Conservation (phyloP, 441 rosid genomes). For the Rhodomyrtus psidioides region DNA sequence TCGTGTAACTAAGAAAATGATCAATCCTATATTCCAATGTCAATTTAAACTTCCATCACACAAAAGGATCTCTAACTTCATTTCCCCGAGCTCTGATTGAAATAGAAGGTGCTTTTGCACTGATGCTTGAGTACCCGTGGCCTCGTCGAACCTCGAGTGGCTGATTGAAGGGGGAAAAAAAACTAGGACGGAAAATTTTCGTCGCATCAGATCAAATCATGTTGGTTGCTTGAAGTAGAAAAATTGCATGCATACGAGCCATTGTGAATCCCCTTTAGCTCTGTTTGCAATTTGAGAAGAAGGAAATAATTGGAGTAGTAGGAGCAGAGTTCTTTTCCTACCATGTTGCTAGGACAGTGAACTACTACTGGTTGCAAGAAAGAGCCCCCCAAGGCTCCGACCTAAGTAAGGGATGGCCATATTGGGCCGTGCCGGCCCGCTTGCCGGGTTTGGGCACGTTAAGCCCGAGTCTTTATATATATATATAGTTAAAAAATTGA, state of each 20-base stretch:
- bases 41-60: not conserved
- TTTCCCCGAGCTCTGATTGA: not conserved
- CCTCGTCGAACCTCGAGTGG: not conserved
- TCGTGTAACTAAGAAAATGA: not conserved
- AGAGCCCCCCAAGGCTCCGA: not conserved
- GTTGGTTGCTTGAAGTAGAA: not conserved
- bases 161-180: not conserved
- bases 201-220: not conserved
- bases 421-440: not conserved
- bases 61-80: not conserved
- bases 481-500: too few relatives aligned
- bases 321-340: not conserved
- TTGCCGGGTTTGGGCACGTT: not conserved
- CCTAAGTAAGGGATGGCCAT: not conserved
- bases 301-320: not conserved
- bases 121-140: not conserved
- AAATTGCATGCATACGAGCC: not conserved
- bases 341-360: not conserved
- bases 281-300: not conserved
- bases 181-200: not conserved
- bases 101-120: not conserved
- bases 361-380: not conserved
- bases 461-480: not conserved
- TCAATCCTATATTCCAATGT: not conserved
- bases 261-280: not conserved